A percentile compares a stretch with the other conserved stretches of the same genome.
Evolutionary conservation across 768 basidiomycete genomes (phyloP).

Genomic region (Epithele typhae): DNA sequence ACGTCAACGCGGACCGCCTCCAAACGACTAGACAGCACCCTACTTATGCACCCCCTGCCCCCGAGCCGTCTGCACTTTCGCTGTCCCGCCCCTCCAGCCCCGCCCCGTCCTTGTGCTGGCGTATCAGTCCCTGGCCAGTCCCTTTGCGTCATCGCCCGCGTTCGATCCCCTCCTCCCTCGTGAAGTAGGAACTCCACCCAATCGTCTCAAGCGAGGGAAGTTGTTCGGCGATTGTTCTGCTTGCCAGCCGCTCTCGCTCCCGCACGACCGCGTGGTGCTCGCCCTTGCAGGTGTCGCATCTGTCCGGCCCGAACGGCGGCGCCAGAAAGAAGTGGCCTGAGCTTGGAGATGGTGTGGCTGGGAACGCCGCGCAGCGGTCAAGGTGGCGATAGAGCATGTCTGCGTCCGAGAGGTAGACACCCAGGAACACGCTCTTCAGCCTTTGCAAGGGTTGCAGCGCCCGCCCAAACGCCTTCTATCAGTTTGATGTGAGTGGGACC

Average conservation of each 20-base stretch:
- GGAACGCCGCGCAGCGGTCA: constrained; percentile 12
- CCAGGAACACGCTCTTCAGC: constrained; percentile 51
- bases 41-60: no score
- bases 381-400: constrained; percentile 45
- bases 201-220: constrained; percentile 42
- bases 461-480: constrained; percentile 39
- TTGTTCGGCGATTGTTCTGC: constrained; percentile 38
- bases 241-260: constrained; percentile 44
- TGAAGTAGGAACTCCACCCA: constrained; percentile 51
- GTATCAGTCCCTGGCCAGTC: no score
- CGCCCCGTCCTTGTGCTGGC: no score
- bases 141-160: constrained; percentile 6
- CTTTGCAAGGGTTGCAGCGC: constrained; percentile 43
- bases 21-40: no score
- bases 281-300: constrained; percentile 34
- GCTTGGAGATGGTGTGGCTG: constrained; percentile 1
- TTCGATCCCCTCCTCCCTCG: background rate
- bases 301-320: constrained; percentile 22
- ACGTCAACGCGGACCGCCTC: no score
- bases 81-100: no score
- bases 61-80: no score
- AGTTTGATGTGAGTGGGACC: background rate
- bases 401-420: constrained; percentile 58
- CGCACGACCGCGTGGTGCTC: constrained; percentile 29
- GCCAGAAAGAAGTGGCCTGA: background rate